These are phyloP conservation scores for Stipa capillata DNA, from an alignment of 176 grass and related monocot genomes.

Conservation along the genomic window DNA sequence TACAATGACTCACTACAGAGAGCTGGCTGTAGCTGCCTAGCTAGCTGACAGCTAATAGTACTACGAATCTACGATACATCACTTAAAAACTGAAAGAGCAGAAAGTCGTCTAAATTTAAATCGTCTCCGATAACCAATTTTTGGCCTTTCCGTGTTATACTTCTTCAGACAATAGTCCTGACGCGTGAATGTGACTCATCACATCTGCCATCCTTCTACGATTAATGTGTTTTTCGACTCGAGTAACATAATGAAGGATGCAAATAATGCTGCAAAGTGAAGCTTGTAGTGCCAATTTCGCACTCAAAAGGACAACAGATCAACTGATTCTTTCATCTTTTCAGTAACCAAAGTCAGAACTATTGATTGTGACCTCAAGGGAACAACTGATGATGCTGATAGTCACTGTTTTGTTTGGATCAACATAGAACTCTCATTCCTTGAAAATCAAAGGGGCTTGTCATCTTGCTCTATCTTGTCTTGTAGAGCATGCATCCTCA, in stretches of 20 bases:
- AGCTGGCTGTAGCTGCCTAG: no score
- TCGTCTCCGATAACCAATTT: no score
- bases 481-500: background rate
- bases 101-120: no score
- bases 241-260: conserved; percentile 37
- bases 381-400: no score
- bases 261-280: conserved; percentile 45
- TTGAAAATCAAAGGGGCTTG: background rate
- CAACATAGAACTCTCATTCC: background rate
- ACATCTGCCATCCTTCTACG: conserved; percentile 38
- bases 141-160: background rate
- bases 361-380: no score
- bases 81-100: no score
- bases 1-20: no score
- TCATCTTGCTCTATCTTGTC: background rate
- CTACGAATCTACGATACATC: no score
- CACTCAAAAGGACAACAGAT: background rate
- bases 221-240: conserved; percentile 29
- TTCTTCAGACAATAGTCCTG: background rate
- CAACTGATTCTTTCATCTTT: background rate
- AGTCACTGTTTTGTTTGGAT: background rate
- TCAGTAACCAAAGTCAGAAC: conserved; percentile 35
- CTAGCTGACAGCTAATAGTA: no score
- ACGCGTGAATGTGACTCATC: conserved; percentile 17
- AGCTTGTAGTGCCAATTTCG: background rate